Conservation (phyloP, 371 early-diverging fungal genomes). For the Batkoa obscura region DNA sequence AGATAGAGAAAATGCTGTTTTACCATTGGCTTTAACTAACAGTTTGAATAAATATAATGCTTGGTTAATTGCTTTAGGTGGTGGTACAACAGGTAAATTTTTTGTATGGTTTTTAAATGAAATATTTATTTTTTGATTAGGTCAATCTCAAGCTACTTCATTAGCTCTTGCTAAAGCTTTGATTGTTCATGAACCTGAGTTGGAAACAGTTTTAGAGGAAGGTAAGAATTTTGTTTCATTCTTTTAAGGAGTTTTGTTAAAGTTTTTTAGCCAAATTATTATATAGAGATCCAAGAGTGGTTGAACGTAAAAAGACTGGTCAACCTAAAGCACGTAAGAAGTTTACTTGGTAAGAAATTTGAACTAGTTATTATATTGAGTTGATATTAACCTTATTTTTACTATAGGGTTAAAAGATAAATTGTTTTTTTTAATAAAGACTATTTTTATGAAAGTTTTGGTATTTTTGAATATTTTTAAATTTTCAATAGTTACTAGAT, state of each 20-base stretch:
- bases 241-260: neutral
- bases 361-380: neutral
- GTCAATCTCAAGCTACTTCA: slow-evolving; percentile 76
- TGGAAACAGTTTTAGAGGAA: slow-evolving; percentile 34
- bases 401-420: slow-evolving; percentile 10
- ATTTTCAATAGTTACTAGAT: too few relatives aligned
- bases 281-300: slow-evolving; percentile 64
- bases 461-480: too few relatives aligned
- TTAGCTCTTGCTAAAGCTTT: slow-evolving; percentile 68
- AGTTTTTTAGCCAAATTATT: slow-evolving; percentile 41
- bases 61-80: slow-evolving; percentile 69
- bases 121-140: slow-evolving; percentile 12
- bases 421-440: too few relatives aligned
- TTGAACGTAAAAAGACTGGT: slow-evolving; percentile 95
- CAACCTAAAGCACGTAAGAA: slow-evolving; percentile 86
- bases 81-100: slow-evolving; percentile 52
- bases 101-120: neutral
- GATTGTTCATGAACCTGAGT: slow-evolving; percentile 38
- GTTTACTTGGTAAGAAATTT: slow-evolving; percentile 84
- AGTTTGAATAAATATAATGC: slow-evolving; percentile 62
- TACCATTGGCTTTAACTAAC: slow-evolving; percentile 52
- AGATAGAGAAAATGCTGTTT: slow-evolving; percentile 45
- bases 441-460: too few relatives aligned
- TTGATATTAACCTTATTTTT: neutral
- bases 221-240: slow-evolving; percentile 19